Base-by-base conservation (phyloP, 345 rosid species). In the Arabidopsis suecica region DNA sequence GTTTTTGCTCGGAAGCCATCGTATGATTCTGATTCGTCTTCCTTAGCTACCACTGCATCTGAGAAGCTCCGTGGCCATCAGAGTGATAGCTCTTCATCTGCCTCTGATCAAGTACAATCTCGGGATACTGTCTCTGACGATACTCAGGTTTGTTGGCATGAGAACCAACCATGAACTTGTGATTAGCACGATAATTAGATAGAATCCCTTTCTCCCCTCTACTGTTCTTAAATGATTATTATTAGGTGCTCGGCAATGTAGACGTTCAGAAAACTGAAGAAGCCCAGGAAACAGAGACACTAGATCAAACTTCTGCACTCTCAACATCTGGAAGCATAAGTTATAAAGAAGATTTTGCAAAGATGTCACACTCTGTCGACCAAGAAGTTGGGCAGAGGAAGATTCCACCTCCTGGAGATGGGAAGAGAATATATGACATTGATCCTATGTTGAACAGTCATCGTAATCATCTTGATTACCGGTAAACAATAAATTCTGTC, bases 391-490 rank as follows among this genome's bases (percentile, higher is more conserved):
- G 71, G 65, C 74, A 79, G 66, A 82, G 74, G 74, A 62, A 51
- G 56, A 71, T 89, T 78, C 89, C 91, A 36, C 93, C 87, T 49
- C 97, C 99, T 55, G 97, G 97, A 45, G 53, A 66, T 33, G 97
- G 97, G 51, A 82, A 86, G 80, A 90, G 54, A 78, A 90, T 95
- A 79, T 95, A 95, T 74, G 88, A 89, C 73, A 89, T 88, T 81
- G 99, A 92, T 85, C 89, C 97, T 67, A 84, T 73, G 72, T 77
- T 92, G 79, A 60, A 70, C 30, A 84, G 82, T 79, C 64, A 83
- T 56, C 82, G 86, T 56, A 74, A 73, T 34, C 99, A 95, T 83
- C 89, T 95, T 73, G 97, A 95, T 82, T 92, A 88, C 75, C 81
- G 99, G 99, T 92, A 68, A 77, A 60, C 18, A 14, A 9, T 48